These are phyloP conservation scores for Lophium mytilinum DNA, from an alignment of 495 filamentous ascomycete genomes.

Conservation along the genomic window DNA sequence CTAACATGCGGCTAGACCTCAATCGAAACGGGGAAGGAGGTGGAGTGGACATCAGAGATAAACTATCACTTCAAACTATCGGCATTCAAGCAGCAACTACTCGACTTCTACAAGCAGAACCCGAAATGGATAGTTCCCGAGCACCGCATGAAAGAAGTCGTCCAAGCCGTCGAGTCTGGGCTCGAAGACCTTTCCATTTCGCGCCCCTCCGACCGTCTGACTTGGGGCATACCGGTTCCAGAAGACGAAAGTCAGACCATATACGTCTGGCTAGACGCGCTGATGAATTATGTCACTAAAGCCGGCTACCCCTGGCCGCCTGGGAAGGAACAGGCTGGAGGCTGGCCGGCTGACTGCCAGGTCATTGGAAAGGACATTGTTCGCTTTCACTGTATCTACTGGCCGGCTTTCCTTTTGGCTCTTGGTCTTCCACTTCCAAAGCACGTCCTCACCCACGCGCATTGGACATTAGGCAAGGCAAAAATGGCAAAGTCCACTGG, in stretches of 20 bases:
- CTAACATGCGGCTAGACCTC: constrained; percentile 43
- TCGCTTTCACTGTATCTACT: constrained; percentile 95
- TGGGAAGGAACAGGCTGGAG: constrained; percentile 48
- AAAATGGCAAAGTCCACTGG: constrained; percentile 97
- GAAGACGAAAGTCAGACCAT: constrained; percentile 80
- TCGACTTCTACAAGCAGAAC: constrained; percentile 69
- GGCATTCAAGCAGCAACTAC: constrained; percentile 61
- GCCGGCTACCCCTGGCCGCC: constrained; percentile 77
- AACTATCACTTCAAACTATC: constrained; percentile 96
- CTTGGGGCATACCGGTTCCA: constrained; percentile 87
- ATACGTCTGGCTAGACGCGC: constrained; percentile 95
- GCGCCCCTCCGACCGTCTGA: constrained; percentile 64
- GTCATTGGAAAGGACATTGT: constrained; percentile 95
- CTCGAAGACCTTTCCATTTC: constrained; percentile 86
- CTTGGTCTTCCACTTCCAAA: constrained; percentile 76
- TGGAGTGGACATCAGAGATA: constrained; percentile 88
- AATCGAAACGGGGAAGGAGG: constrained; percentile 78
- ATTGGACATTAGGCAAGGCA: constrained; percentile 81
- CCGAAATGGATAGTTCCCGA: constrained; percentile 62
- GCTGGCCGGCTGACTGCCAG: constrained; percentile 89
- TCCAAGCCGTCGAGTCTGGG: constrained; percentile 56
- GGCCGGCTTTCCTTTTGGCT: constrained; percentile 92
- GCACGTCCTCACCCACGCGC: constrained; percentile 76
- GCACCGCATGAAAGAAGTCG: constrained; percentile 58
- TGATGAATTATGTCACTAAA: constrained; percentile 86